Conservation (phyloP, 108 stramenopile genomes). For the Craspedostauros australis region DNA sequence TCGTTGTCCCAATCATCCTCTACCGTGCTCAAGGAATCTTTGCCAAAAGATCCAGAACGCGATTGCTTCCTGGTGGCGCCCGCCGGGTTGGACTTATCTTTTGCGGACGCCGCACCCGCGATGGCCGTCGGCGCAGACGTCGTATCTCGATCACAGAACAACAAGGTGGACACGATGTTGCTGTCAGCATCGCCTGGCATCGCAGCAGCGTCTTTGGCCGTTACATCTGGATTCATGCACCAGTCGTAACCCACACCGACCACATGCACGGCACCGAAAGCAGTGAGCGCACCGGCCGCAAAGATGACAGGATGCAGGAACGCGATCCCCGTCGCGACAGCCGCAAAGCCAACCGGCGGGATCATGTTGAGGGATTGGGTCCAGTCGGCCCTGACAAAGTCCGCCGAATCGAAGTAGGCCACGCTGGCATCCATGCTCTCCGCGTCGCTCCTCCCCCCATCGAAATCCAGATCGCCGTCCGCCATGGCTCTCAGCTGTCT, state of each 20-base stretch:
- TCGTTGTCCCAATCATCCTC: too few species aligned
- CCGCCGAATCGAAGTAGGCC: conserved; percentile 22
- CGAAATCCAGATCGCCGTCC: not conserved
- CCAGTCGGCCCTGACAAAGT: conserved; percentile 15
- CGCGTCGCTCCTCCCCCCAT: conserved; percentile 3
- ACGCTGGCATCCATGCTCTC: not conserved
- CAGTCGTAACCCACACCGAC: conserved; percentile 19
- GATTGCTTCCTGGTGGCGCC: too few species aligned
- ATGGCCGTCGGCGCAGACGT: not conserved
- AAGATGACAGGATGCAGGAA: conserved; percentile 31
- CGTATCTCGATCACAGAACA: conserved; percentile 1
- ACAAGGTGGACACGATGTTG: not conserved
- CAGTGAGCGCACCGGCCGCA: conserved; percentile 27
- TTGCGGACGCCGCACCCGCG: too few species aligned
- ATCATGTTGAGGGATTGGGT: conserved; percentile 4
- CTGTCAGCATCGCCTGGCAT: not conserved
- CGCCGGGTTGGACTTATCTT: too few species aligned
- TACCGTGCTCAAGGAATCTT: too few species aligned
- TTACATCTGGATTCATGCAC: conserved; percentile 7
- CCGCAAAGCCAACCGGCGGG: conserved; percentile 31
- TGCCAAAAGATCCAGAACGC: too few species aligned
- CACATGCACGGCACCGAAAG: conserved; percentile 12
- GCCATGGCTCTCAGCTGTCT: too few species aligned
- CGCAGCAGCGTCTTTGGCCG: not conserved
- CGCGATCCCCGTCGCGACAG: conserved; percentile 17